Evolutionary conservation across 176 grass and related monocot species (phyloP).

Genomic region (barley (Hordeum vulgare)): MorexV3_pseudomolecules_assembly NC_058522.1:584587765-584588264

Average conservation of each 20-base stretch:
- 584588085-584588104: not conserved
- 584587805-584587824: slow-evolving; percentile 22
- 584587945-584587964: not conserved
- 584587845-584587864: slow-evolving; percentile 5
- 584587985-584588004: slow-evolving; percentile 4
- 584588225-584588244: not conserved
- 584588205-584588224: not conserved
- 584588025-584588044: not conserved
- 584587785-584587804: slow-evolving; percentile 10
- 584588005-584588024: not conserved
- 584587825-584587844: not conserved
- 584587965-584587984: not conserved
- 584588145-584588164: not conserved
- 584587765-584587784: not conserved
- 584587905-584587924: not conserved
- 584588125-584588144: not conserved
- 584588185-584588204: slow-evolving; percentile 5
- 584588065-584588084: not conserved
- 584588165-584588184: not conserved
- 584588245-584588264: not conserved
- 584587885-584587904: not conserved
- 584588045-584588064: slow-evolving; percentile 36
- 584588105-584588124: not conserved
- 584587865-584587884: slow-evolving; percentile 13
- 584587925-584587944: not conserved